Evolutionary conservation across 2,329 filamentous ascomycete genomes (phyloP).

Genomic region (Escovopsis sp.): DNA sequence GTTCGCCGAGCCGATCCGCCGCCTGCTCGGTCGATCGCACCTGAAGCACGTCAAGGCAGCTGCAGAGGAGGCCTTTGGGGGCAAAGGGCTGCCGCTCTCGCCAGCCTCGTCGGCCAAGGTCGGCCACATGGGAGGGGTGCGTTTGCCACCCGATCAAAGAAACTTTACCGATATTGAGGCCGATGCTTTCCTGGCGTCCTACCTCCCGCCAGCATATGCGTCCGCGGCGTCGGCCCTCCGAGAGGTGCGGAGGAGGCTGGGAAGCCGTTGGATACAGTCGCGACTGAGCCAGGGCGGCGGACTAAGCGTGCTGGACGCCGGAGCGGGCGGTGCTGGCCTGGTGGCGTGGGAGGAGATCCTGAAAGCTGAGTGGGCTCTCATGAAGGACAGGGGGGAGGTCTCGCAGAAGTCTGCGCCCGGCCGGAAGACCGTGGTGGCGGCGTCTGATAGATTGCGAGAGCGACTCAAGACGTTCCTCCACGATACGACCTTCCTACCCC

Average conservation of each 20-base stretch:
- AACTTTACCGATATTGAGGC: conserved; percentile 63
- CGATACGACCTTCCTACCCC: conserved; percentile 82
- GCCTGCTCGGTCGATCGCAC: conserved; percentile 52
- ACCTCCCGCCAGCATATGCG: conserved; percentile 58
- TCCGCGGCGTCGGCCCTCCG: conserved; percentile 52
- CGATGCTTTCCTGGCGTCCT: conserved; percentile 54
- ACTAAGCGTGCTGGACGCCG: conserved; percentile 58
- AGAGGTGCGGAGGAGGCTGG: conserved; percentile 60
- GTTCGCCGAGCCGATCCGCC: conserved; percentile 54
- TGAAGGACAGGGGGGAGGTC: conserved; percentile 37
- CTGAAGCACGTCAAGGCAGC: conserved; percentile 61
- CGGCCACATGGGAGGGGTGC: conserved; percentile 48
- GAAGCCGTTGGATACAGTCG: conserved; percentile 53
- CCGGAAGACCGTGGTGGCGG: conserved; percentile 68
- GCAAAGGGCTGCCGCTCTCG: conserved; percentile 60
- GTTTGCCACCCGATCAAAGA: conserved; percentile 46
- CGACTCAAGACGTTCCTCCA: conserved; percentile 65
- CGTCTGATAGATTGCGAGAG: conserved; percentile 58
- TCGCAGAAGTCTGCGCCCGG: conserved; percentile 36
- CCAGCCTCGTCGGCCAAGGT: conserved; percentile 50
- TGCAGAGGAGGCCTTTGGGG: conserved; percentile 64
- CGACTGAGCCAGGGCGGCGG: conserved; percentile 42
- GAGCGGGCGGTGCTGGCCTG: conserved; percentile 57
- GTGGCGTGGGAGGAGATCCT: conserved; percentile 67
- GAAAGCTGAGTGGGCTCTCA: conserved; percentile 64